A percentile compares a stretch with the other conserved stretches of the same genome.
phyloP scores from a whole-genome alignment of 495 filamentous ascomycete species.

The Copromyces sp. region DNA sequence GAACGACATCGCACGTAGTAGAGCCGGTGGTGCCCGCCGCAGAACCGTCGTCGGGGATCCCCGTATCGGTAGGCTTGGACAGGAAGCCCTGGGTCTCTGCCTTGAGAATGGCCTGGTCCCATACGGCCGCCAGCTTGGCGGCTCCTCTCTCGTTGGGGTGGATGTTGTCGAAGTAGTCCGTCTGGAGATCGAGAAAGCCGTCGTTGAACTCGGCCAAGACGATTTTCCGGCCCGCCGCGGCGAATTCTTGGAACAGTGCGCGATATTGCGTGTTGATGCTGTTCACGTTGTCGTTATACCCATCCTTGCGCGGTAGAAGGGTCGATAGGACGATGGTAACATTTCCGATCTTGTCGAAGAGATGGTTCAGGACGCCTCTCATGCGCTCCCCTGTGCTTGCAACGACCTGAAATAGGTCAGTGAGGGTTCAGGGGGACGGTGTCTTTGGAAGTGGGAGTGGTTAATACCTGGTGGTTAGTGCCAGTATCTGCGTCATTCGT shows the following conservation, averaged over 20 bases:
- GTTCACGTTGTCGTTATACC: background rate
- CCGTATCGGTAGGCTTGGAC: no score
- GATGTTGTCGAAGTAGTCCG: background rate
- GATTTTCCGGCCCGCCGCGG: background rate
- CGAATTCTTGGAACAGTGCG: background rate
- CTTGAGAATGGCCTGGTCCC: no score
- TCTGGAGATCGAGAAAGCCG: background rate
- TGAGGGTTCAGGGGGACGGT: background rate
- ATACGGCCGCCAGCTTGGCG: conserved; percentile 21
- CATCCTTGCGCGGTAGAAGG: background rate
- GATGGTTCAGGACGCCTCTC: conserved; percentile 12
- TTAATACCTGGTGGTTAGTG: no score
- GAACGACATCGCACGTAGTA: conserved; percentile 21
- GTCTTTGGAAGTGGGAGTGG: no score
- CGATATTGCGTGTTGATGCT: conserved; percentile 3
- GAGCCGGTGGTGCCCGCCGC: no score
- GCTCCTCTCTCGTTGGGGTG: conserved; percentile 16
- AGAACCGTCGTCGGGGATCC: no score
- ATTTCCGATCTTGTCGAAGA: background rate
- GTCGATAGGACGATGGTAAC: conserved; percentile 4
- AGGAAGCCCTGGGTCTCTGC: no score
- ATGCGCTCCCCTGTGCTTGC: conserved; percentile 7
- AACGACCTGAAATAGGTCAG: background rate
- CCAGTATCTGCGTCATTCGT: conserved; percentile 4
- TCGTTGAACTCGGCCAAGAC: conserved; percentile 1